Conservation (phyloP, 345 rosid species). For the Gossypium australe region DNA sequence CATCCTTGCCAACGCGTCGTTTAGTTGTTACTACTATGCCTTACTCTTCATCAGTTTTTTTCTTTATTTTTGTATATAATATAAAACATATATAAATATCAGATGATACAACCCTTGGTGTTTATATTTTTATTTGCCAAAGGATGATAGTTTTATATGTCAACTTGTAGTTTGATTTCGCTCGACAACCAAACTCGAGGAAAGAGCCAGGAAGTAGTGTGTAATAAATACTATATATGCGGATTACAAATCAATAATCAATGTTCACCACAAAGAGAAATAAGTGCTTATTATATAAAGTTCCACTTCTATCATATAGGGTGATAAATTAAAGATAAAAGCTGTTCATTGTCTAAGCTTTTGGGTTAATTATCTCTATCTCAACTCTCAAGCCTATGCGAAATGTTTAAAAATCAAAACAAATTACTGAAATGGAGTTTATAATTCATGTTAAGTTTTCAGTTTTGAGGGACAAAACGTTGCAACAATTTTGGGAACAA, state of each 20-base stretch:
- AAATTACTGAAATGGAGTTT: not conserved
- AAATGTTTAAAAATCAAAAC: not conserved
- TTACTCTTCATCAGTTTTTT: not conserved
- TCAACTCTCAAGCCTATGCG: not conserved
- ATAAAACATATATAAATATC: not conserved
- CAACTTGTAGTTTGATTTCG: not conserved
- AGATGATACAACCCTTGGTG: not conserved
- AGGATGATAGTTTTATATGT: not conserved
- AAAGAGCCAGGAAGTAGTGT: not conserved
- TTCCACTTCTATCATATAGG: not conserved
- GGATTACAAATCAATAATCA: not conserved
- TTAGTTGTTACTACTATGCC: not conserved
- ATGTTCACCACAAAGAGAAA: too few relatives aligned
- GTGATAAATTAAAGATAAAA: not conserved
- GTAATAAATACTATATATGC: too few relatives aligned
- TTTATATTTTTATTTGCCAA: not conserved
- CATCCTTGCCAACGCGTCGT: not conserved
- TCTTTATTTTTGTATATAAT: not conserved
- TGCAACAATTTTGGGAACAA: too few relatives aligned
- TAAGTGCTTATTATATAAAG: too few relatives aligned
- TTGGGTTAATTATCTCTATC: too few relatives aligned
- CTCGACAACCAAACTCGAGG: not conserved
- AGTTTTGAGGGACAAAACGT: too few relatives aligned
- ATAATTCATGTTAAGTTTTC: too few relatives aligned
- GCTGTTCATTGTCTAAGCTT: not conserved